Evolutionary conservation across 1,139 yeast species (phyloP).

Genomic region (Ogataea hybrid): DNA sequence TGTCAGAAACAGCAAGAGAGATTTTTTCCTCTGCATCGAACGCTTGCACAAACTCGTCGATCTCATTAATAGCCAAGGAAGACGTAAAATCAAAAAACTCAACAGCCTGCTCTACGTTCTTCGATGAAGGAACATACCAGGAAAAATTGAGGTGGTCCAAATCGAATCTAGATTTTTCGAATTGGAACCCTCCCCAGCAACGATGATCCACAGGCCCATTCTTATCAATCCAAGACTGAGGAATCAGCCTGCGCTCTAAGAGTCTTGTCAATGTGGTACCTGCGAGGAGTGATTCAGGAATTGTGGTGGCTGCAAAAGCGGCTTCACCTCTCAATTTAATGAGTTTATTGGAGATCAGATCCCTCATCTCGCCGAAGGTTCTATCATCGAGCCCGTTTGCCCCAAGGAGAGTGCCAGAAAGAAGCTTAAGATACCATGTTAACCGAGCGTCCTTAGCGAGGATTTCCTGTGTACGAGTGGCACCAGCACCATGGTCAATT

Average conservation of each 20-base stretch:
- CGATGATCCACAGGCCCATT: constrained; percentile 39
- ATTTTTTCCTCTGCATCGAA: constrained; percentile 25
- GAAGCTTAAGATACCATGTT: constrained; percentile 67
- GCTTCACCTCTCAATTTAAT: constrained; percentile 67
- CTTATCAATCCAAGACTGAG: constrained; percentile 36
- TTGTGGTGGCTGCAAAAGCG: constrained; percentile 31
- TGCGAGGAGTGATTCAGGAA: constrained; percentile 54
- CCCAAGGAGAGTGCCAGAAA: constrained; percentile 72
- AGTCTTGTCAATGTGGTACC: constrained; percentile 62
- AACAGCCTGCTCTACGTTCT: constrained; percentile 62
- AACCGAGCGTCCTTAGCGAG: constrained; percentile 76
- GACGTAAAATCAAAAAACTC: constrained; percentile 55
- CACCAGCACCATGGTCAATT: constrained; percentile 81
- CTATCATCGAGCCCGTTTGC: constrained; percentile 53
- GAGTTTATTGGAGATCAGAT: constrained; percentile 51
- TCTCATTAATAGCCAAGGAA: constrained; percentile 40
- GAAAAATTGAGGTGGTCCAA: constrained; percentile 49
- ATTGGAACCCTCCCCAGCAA: constrained; percentile 76
- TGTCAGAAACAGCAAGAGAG: constrained; percentile 27
- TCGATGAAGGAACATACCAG: constrained; percentile 72
- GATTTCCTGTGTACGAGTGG: constrained; percentile 58
- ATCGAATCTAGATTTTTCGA: constrained; percentile 42
- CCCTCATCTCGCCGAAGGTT: constrained; percentile 45
- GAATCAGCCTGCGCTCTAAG: constrained; percentile 52
- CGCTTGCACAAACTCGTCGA: constrained; percentile 31